Percentiles rank a stretch among this genome's conserved stretches.
phyloP scores from a whole-genome alignment of 129 eudicot genomes.

The Silybum marianum region DNA sequence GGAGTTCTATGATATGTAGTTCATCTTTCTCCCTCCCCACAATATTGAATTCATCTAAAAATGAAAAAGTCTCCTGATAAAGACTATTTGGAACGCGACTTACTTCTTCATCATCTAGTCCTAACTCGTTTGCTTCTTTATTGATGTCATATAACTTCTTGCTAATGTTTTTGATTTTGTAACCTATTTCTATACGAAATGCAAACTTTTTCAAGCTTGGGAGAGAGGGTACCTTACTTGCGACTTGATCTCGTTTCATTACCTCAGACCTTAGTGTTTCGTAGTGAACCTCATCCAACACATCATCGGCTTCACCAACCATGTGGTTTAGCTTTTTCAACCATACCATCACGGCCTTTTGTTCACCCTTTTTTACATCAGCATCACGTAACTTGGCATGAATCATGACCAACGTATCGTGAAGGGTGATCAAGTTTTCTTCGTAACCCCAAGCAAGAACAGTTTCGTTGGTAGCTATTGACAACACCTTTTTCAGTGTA shows the following conservation, averaged over 20 bases:
- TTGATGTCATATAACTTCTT: neutral
- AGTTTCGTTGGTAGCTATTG: neutral
- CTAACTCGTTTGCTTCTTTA: constrained; percentile 2
- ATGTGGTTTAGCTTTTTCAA: constrained; percentile 25
- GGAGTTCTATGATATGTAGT: neutral
- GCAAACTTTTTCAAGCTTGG: neutral
- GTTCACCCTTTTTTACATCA: neutral
- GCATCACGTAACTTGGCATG: constrained; percentile 1
- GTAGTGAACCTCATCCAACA: constrained; percentile 19
- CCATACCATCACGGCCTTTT: neutral
- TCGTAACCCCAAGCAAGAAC: constrained; percentile 27
- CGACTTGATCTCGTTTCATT: neutral
- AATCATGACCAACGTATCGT: neutral
- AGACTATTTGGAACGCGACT: neutral
- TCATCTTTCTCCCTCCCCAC: constrained; percentile 33
- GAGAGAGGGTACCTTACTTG: constrained; percentile 18
- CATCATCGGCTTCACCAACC: constrained; percentile 26
- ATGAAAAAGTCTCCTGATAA: neutral
- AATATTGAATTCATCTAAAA: neutral
- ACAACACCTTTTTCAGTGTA: neutral
- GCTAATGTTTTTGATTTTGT: constrained; percentile 21
- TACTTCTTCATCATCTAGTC: neutral
- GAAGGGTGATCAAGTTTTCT: neutral
- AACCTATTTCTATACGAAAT: neutral
- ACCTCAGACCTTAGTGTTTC: neutral